Evolutionary conservation across 2,329 filamentous ascomycete species (phyloP).

Genomic region (Botrytis hyacinthi): DNA sequence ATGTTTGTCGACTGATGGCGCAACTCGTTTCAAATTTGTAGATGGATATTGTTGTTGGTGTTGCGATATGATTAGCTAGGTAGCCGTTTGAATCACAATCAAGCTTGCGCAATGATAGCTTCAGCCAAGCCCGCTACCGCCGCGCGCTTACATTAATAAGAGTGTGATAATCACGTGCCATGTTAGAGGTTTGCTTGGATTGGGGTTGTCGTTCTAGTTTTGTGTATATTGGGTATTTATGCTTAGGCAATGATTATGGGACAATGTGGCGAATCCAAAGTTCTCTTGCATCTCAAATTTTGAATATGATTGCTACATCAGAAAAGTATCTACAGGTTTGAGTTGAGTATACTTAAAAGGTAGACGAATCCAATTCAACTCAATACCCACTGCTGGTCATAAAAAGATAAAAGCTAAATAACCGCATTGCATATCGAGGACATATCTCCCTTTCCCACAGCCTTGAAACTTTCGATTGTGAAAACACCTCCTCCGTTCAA

Average conservation of each 20-base stretch:
- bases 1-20: background rate
- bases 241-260: background rate
- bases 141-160: background rate
- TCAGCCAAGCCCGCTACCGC: conserved; percentile 12
- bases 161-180: background rate
- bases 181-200: background rate
- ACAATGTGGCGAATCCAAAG: background rate
- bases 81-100: background rate
- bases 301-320: too few relatives aligned
- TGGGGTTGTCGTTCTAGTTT: background rate
- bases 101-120: conserved; percentile 8
- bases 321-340: background rate
- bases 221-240: background rate
- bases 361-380: too few relatives aligned
- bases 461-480: background rate
- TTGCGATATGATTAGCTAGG: conserved; percentile 7
- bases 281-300: background rate
- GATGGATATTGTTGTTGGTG: conserved; percentile 1
- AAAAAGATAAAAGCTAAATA: background rate
- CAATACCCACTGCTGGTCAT: background rate
- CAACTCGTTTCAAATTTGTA: background rate
- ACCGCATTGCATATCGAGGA: background rate
- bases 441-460: background rate
- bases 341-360: background rate
- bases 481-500: background rate